Evolutionary conservation across 495 filamentous ascomycete species (phyloP).

Genomic region (Aspergillus campestris): DNA sequence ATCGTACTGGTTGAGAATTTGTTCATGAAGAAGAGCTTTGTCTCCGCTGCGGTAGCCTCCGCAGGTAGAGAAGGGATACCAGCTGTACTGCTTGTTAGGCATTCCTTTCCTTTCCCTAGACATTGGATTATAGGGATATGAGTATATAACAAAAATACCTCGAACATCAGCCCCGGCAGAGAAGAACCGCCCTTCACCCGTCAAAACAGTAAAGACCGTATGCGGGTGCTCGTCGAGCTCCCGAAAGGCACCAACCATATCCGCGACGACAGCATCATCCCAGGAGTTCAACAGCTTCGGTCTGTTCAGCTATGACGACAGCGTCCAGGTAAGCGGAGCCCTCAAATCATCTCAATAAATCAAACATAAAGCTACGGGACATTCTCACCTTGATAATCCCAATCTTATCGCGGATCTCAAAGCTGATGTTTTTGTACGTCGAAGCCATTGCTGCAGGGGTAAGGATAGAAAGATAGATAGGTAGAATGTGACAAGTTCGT

Average conservation of each 20-base stretch:
- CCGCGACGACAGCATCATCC: slow-evolving; percentile 5
- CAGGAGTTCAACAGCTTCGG: slow-evolving; percentile 12
- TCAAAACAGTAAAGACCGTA: slow-evolving; percentile 15
- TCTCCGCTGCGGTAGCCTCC: neutral
- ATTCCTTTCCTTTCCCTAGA: neutral
- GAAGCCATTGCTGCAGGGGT: too few species aligned
- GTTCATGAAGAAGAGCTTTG: slow-evolving; percentile 6
- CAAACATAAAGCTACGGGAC: neutral
- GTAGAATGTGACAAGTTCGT: too few species aligned
- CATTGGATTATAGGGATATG: too few species aligned
- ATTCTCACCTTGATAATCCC: slow-evolving; percentile 13
- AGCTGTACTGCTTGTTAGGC: neutral
- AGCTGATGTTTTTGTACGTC: slow-evolving; percentile 10
- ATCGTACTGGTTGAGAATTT: slow-evolving; percentile 3
- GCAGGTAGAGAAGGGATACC: neutral
- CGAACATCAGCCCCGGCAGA: slow-evolving; percentile 14
- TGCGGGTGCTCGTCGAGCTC: slow-evolving; percentile 10
- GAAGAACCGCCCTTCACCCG: slow-evolving; percentile 18
- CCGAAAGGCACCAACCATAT: slow-evolving; percentile 12
- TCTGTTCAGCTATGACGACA: slow-evolving; percentile 6
- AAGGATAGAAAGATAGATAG: too few species aligned
- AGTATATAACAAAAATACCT: neutral
- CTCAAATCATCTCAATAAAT: too few species aligned
- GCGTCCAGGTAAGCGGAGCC: too few species aligned
- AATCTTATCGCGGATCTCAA: slow-evolving; percentile 11